A percentile compares a stretch with the other conserved stretches of the same genome.
These are phyloP conservation scores for Sanghuangporus sanghuang DNA, from an alignment of 1,284 basidiomycete species.

Conservation along the genomic window DNA sequence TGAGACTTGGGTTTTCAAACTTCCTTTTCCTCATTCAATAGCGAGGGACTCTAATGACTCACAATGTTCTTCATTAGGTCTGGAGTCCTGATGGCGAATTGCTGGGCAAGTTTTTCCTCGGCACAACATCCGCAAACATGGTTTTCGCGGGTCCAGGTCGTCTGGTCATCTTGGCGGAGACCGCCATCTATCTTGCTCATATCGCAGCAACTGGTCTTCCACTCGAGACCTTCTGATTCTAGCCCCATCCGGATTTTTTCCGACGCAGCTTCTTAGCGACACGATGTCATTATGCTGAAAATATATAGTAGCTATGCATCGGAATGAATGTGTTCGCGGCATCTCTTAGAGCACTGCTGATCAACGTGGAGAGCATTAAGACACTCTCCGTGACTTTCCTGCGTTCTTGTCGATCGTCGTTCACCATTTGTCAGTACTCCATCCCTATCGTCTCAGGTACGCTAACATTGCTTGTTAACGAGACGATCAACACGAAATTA, in stretches of 20 bases:
- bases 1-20: constrained; percentile 24
- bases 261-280: not conserved
- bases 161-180: constrained; percentile 66
- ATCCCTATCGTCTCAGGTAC: not conserved
- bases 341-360: not conserved
- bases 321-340: too few relatives aligned
- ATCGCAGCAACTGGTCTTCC: constrained; percentile 36
- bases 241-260: not conserved
- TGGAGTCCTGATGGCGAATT: constrained; percentile 60
- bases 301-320: not conserved
- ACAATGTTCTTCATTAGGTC: constrained; percentile 36
- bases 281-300: not conserved
- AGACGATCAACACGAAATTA: too few relatives aligned
- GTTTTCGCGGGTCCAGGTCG: constrained; percentile 60
- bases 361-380: not conserved
- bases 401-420: too few relatives aligned
- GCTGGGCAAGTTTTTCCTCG: constrained; percentile 72
- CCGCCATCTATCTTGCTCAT: constrained; percentile 56
- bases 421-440: too few relatives aligned
- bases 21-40: not conserved
- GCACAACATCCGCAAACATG: constrained; percentile 54
- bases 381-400: not conserved
- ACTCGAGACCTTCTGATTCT: constrained; percentile 6
- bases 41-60: not conserved
- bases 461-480: not conserved